Evolutionary conservation across 176 grass and related monocot species (phyloP).

Genomic region (Lolium rigidum): DNA sequence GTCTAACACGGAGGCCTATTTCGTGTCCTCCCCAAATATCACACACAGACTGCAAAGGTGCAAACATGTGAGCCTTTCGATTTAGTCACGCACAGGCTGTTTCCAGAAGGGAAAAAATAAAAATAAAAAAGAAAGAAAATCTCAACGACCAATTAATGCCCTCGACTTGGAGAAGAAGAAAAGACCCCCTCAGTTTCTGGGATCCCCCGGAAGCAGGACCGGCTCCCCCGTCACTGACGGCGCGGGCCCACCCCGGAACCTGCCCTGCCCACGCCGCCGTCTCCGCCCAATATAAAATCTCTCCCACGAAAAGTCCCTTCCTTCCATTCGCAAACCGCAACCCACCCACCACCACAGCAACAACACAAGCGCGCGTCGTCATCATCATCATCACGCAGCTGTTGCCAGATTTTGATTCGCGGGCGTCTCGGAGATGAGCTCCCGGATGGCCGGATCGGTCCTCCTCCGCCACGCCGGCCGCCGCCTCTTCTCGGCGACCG

Average conservation of each 20-base stretch:
- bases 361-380: constrained; percentile 5
- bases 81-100: constrained; percentile 22
- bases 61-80: constrained; percentile 21
- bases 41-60: background rate
- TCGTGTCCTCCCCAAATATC: constrained; percentile 26
- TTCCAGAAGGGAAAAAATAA: background rate
- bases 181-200: constrained; percentile 38
- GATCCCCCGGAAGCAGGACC: constrained; percentile 28
- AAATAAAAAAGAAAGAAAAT: background rate
- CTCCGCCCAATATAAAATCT: constrained; percentile 27
- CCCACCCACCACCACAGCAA: constrained; percentile 22
- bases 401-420: constrained; percentile 1
- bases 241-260: background rate
- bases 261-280: background rate
- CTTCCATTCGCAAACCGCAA: constrained; percentile 39
- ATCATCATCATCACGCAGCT: background rate
- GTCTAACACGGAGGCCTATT: background rate
- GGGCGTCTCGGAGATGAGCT: constrained; percentile 47
- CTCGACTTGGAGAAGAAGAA: constrained; percentile 62
- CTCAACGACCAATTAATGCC: constrained; percentile 22
- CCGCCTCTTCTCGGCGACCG: constrained; percentile 35
- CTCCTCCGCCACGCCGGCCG: constrained; percentile 56
- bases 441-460: constrained; percentile 53
- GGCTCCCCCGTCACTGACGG: constrained; percentile 37
- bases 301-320: background rate